These are phyloP conservation scores for Eragrostis curvula DNA, from an alignment of 176 grass and related monocot species.

Conservation along the genomic window DNA sequence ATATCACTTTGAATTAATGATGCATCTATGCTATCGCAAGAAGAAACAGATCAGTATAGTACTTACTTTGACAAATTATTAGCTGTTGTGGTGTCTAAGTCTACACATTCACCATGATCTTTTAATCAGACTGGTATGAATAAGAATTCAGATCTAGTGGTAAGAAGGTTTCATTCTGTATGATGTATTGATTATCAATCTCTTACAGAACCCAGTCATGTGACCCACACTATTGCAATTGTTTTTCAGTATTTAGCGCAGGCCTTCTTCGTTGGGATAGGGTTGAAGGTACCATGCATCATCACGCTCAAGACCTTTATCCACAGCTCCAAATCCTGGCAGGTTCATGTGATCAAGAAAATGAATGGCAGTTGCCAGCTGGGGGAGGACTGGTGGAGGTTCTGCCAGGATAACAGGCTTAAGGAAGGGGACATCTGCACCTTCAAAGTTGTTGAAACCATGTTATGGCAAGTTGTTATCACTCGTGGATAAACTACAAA, in stretches of 20 bases:
- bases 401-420: constrained; percentile 27
- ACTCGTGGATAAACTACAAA: not conserved
- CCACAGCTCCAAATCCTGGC: not conserved
- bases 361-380: not conserved
- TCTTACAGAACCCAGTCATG: not conserved
- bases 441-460: constrained; percentile 13
- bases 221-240: not conserved
- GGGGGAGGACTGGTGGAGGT: not conserved
- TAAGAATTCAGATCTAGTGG: not conserved
- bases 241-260: not conserved
- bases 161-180: no score
- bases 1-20: no score
- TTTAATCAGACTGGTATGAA: not conserved
- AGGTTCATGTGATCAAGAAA: not conserved
- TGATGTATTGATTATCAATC: no score
- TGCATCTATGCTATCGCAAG: no score
- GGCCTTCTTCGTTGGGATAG: not conserved
- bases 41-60: no score
- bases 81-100: no score
- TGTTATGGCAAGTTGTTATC: constrained; percentile 14
- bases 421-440: constrained; percentile 28
- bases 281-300: not conserved
- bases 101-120: no score
- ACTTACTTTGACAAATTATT: no score
- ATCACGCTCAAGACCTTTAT: constrained; percentile 1